Percentiles rank a stretch among this genome's conserved stretches.
Evolutionary conservation across 2,329 filamentous ascomycete genomes (phyloP).

Genomic region (Alternaria sp.): DNA sequence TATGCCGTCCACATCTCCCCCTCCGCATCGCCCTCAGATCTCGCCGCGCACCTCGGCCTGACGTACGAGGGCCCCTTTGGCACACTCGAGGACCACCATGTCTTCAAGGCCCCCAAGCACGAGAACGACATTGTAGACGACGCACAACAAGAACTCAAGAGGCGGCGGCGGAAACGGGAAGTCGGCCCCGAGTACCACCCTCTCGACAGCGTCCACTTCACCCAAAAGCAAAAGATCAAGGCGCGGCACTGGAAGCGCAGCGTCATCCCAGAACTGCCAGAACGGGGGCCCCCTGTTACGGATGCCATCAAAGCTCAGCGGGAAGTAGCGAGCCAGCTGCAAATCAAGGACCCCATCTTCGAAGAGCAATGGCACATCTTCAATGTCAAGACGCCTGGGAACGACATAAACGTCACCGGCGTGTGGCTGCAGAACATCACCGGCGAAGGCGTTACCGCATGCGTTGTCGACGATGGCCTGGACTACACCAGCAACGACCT

Average conservation of each 20-base stretch:
- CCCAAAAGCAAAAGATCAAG: constrained; percentile 76
- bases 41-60: constrained; percentile 76
- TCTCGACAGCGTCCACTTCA: constrained; percentile 76
- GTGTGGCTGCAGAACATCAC: constrained; percentile 92
- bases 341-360: constrained; percentile 89
- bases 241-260: constrained; percentile 66
- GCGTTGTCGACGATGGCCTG: constrained; percentile 93
- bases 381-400: constrained; percentile 79
- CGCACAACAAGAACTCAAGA: constrained; percentile 59
- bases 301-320: constrained; percentile 57
- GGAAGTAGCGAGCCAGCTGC: constrained; percentile 61
- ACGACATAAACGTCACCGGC: constrained; percentile 96
- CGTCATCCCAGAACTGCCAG: constrained; percentile 37
- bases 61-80: constrained; percentile 82
- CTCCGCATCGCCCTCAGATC: constrained; percentile 67
- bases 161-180: constrained; percentile 67
- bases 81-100: constrained; percentile 78
- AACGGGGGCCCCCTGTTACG: constrained; percentile 34
- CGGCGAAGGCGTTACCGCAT: constrained; percentile 85
- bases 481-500: constrained; percentile 96
- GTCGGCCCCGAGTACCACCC: constrained; percentile 56
- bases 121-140: constrained; percentile 62
- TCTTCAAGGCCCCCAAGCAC: constrained; percentile 74
- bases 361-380: constrained; percentile 93
- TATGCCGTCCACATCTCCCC: constrained; percentile 86